phyloP scores from a whole-genome alignment of 768 basidiomycete species.

The Amanita brunnescens region DNA sequence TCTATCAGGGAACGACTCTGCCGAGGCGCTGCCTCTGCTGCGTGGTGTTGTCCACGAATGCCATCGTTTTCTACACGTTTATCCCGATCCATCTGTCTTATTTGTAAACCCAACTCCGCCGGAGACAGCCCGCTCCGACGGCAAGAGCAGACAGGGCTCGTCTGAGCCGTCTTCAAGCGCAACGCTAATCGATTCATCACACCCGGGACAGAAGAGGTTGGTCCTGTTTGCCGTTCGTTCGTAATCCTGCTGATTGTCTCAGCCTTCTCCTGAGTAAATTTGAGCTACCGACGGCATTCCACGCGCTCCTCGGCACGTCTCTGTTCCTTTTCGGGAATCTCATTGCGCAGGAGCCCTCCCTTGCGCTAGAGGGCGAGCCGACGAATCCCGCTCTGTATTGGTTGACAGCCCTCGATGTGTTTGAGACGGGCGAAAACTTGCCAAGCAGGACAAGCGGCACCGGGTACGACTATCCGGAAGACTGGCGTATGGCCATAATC shows the following conservation, averaged over 20 bases:
- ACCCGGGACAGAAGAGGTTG: slow-evolving; percentile 11
- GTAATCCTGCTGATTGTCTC: slow-evolving; percentile 9
- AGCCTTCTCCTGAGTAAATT: slow-evolving; percentile 26
- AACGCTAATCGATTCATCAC: slow-evolving; percentile 4
- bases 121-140: slow-evolving; percentile 7
- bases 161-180: background rate
- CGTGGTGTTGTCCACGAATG: slow-evolving; percentile 62
- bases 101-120: slow-evolving; percentile 21
- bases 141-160: background rate
- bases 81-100: slow-evolving; percentile 49
- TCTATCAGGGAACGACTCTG: slow-evolving; percentile 38
- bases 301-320: slow-evolving; percentile 54
- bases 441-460: slow-evolving; percentile 35
- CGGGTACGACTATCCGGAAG: slow-evolving; percentile 30
- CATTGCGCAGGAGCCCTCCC: slow-evolving; percentile 40
- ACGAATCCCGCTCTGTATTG: slow-evolving; percentile 44
- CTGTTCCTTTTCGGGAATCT: slow-evolving; percentile 58
- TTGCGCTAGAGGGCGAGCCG: slow-evolving; percentile 50
- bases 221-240: background rate
- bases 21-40: slow-evolving; percentile 44
- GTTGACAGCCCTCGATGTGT: slow-evolving; percentile 62
- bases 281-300: slow-evolving; percentile 58
- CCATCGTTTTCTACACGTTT: slow-evolving; percentile 47
- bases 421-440: slow-evolving; percentile 58
- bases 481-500: slow-evolving; percentile 61